Conservation (phyloP, 495 filamentous ascomycete genomes). For the Penicillium chermesinum region DNA sequence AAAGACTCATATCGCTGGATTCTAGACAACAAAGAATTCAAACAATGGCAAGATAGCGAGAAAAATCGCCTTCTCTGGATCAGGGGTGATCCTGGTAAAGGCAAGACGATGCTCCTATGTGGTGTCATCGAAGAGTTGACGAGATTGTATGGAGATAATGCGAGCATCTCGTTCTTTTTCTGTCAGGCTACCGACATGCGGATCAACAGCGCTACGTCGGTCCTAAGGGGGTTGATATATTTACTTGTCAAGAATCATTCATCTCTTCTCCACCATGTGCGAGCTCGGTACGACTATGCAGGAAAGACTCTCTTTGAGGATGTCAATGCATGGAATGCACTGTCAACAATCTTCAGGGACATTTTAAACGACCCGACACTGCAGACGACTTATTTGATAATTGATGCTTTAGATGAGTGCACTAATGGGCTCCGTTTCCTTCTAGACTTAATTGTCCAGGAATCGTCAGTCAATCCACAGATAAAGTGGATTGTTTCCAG, state of each 20-base stretch:
- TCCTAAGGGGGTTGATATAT: constrained; percentile 41
- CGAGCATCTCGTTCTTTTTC: constrained; percentile 42
- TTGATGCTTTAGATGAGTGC: constrained; percentile 50
- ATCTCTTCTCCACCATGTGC: constrained; percentile 29
- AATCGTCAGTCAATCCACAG: no score
- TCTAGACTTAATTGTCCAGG: constrained; percentile 25
- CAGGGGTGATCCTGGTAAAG: constrained; percentile 24
- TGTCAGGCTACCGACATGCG: constrained; percentile 34
- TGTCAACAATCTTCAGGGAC: constrained; percentile 26
- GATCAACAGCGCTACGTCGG: constrained; percentile 36
- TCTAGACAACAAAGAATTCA: constrained; percentile 33
- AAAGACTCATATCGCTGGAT: constrained; percentile 41
- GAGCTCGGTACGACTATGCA: not conserved
- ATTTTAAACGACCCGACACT: constrained; percentile 32
- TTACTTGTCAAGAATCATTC: constrained; percentile 28
- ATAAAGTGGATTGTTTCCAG: constrained; percentile 32
- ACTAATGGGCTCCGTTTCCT: constrained; percentile 16
- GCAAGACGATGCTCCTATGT: constrained; percentile 40
- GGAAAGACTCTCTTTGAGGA: constrained; percentile 29
- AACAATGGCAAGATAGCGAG: constrained; percentile 10
- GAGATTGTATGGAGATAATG: not conserved
- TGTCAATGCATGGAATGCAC: constrained; percentile 26
- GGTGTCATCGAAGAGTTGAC: constrained; percentile 38
- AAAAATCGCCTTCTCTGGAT: constrained; percentile 19
- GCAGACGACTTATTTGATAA: constrained; percentile 28